Evolutionary conservation across 2,329 filamentous ascomycete species (phyloP), one percentile per base, ranked within the genome.

Genomic region (Fusarium verticillioides): DNA sequence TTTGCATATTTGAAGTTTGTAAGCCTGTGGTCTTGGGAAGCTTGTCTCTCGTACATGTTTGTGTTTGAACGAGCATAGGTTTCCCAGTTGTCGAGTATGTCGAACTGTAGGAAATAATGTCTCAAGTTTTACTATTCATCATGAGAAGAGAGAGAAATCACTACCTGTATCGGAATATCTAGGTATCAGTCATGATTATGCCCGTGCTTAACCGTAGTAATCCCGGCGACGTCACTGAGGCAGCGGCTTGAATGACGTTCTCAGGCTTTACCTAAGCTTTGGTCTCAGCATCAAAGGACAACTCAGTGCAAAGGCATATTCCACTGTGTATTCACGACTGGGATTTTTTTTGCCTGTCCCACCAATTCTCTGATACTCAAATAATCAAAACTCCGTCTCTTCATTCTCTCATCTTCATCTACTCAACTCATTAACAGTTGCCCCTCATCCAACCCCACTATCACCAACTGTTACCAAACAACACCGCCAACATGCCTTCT

Each of bases 401-500:
- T 23, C 40, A 12, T 54, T n/a, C 26, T 53, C 4, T 30, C 16
- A 16, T 9, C 39, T 10, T 36, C 61, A 37, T 42, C 34, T 36
- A n/a, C 26, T 34, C 18, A 61, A 44, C 37, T 56, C 63, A 50
- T 34, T 26, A n/a, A 21, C 32, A 53, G 21, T 49, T 56, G 58
- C 60, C 62, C 64, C 74, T 73, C 74, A 64, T 59, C 52, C 63
- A 70, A 72, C 70, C 70, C 68, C 72, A 74, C 75, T 67, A 78
- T 63, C 71, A 72, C 63, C 70, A 68, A 60, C 57, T 59, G 61
- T 49, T 63, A 59, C 59, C 72, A 59, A 67, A 62, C 69, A 64
- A 65, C 73, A 72, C 78, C 81, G 84, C 77, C 70, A 91, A 89
- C 84, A 87, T 88, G 72, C 84, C 87, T 71, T 86, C 89, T 49